phyloP scores from a whole-genome alignment of 2,329 filamentous ascomycete species.

The Beauveria caledonica region DNA sequence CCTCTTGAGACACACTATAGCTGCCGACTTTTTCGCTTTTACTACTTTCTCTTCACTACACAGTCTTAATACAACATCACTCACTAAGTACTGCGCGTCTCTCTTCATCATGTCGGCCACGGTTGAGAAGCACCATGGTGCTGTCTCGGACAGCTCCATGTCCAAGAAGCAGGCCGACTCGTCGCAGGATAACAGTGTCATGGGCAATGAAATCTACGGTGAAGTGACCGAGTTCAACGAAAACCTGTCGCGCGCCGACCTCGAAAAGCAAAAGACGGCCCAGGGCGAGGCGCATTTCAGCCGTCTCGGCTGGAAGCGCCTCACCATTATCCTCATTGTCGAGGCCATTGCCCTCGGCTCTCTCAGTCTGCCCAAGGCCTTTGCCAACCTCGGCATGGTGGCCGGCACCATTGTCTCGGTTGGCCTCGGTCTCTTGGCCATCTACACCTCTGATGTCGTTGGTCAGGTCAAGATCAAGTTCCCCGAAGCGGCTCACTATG shows the following conservation, averaged over 20 bases:
- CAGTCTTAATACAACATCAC: conserved; percentile 1
- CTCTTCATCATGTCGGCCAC: neutral
- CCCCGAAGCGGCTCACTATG: conserved; percentile 56
- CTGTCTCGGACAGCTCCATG: neutral
- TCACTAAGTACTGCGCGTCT: neutral
- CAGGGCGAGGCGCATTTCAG: conserved; percentile 41
- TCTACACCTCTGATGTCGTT: conserved; percentile 39
- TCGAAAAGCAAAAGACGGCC: conserved; percentile 38
- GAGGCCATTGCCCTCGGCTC: conserved; percentile 48
- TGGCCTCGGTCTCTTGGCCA: conserved; percentile 36
- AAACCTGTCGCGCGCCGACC: conserved; percentile 24
- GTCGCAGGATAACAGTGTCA: conserved; percentile 18
- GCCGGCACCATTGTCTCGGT: conserved; percentile 36
- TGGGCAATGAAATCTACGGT: conserved; percentile 21
- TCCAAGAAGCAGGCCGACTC: conserved; percentile 1
- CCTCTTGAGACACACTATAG: neutral
- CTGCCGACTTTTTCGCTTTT: neutral
- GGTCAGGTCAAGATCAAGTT: conserved; percentile 40
- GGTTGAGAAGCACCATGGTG: neutral
- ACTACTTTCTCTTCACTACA: neutral
- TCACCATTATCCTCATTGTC: conserved; percentile 47
- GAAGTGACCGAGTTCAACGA: conserved; percentile 32
- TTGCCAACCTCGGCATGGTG: conserved; percentile 46
- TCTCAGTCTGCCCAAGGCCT: conserved; percentile 42
- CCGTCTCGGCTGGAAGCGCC: conserved; percentile 48